phyloP scores from a whole-genome alignment of 148 eudicot genomes.

The Rhododendron kiyosumense region DNA sequence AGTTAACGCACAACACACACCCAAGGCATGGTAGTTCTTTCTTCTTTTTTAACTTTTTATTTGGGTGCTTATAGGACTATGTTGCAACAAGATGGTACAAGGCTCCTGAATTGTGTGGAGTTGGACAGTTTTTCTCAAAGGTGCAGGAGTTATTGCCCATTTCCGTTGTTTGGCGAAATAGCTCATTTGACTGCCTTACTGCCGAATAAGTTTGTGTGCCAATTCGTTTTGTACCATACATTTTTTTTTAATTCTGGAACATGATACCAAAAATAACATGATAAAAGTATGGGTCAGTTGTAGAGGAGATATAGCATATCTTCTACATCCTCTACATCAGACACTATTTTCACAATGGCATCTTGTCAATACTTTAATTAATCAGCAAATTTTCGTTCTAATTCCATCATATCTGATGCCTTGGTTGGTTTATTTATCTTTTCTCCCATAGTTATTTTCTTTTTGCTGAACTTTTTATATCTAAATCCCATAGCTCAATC shows the following conservation, averaged over 20 bases:
- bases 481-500: background rate
- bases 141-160: background rate
- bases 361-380: background rate
- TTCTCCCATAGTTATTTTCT: background rate
- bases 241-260: background rate
- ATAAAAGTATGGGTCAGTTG: background rate
- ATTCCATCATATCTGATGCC: background rate
- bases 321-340: background rate
- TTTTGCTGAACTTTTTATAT: background rate
- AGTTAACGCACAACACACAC: background rate
- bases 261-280: background rate
- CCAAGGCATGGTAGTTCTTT: background rate
- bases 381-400: background rate
- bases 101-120: conserved; percentile 1
- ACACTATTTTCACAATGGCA: background rate
- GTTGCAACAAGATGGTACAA: conserved; percentile 4
- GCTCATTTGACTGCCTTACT: background rate
- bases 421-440: background rate
- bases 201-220: background rate
- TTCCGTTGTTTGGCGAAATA: background rate
- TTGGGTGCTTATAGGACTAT: background rate
- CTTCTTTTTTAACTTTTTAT: background rate
- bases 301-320: background rate
- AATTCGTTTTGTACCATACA: background rate
- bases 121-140: background rate